Evolutionary conservation across 768 basidiomycete genomes (phyloP), one percentile per base, ranked within the genome.

Genomic region (Lactifluus rugatus): DNA sequence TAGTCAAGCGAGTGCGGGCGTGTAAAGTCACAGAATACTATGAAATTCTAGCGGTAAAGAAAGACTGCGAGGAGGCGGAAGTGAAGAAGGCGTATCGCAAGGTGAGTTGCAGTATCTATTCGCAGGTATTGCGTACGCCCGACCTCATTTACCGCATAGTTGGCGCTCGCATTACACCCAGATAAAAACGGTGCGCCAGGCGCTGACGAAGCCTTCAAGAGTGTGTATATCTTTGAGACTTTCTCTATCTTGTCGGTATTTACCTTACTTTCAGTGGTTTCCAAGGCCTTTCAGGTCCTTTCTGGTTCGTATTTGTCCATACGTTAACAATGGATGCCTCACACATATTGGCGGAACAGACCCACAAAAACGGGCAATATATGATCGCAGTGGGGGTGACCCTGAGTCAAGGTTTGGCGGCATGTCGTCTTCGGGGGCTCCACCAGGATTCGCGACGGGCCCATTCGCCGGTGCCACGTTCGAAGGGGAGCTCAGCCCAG

Each of bases 111-210:
- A 34, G 31, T 46, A 31, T 48, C 41, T n/a, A 53, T 31, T 21
- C 46, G 37, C 34, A 26, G 17, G 34, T 5, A 36, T 39, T 28
- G 11, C n/a, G 25, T 48, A 25, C 16, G 17, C 37, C 52, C 17
- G 17, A 44, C 26, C 34, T 49, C 5, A 3, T 54, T 25, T 26
- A 36, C 32, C 32, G 32, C 42, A 32, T 63, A 93, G 90, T 78
- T 95, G 60, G 93, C 93, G 39, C 76, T 96, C 57, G 88, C 89
- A 52, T 72, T 93, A 48, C 91, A 94, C 72, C 91, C 91, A 3
- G 91, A 94, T 70, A 94, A 87, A 75, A 96, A 95, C 66, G 92
- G 93, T 6, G 95, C 95, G 19, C 94, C 95, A n/a, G 90, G 92
- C 41, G 95, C 95, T 16, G 95, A 97, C 60, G 95, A 98, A 69